Evolutionary conservation across 352 stramenopile genomes (phyloP).

Genomic region (Blastocystis sp.): DNA sequence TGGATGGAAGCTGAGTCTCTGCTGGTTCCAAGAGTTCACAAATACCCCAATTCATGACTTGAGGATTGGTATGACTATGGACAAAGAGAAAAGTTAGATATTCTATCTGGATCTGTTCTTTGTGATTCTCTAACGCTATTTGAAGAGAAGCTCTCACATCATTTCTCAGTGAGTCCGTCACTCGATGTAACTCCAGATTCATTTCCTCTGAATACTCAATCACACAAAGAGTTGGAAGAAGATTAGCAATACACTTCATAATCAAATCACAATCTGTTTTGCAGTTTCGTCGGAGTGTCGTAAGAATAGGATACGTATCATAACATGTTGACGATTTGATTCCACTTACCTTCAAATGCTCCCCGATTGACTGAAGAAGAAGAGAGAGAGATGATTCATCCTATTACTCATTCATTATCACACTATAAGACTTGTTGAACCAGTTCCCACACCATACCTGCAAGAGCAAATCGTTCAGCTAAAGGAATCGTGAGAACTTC

Average conservation of each 20-base stretch:
- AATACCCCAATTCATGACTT: not conserved
- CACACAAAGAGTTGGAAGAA: not conserved
- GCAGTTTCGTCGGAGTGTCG: not conserved
- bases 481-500: not conserved
- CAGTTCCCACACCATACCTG: not conserved
- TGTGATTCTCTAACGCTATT: not conserved
- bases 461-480: not conserved
- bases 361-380: not conserved
- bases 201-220: not conserved
- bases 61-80: not conserved
- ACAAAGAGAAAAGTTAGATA: not conserved
- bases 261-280: too few relatives aligned
- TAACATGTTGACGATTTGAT: not conserved
- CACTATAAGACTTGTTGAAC: not conserved
- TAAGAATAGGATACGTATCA: not conserved
- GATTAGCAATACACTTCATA: not conserved
- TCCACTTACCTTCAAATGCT: not conserved
- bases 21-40: not conserved
- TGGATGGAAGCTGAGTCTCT: not conserved
- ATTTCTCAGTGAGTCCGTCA: too few relatives aligned
- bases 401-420: not conserved
- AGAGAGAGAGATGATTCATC: not conserved
- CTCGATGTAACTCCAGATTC: not conserved
- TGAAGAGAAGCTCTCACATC: too few relatives aligned
- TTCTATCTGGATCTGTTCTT: not conserved